A percentile compares a stretch with the other conserved stretches of the same genome.
Conservation (phyloP, 2,329 filamentous ascomycete genomes). For the Penicillium sp. region DNA sequence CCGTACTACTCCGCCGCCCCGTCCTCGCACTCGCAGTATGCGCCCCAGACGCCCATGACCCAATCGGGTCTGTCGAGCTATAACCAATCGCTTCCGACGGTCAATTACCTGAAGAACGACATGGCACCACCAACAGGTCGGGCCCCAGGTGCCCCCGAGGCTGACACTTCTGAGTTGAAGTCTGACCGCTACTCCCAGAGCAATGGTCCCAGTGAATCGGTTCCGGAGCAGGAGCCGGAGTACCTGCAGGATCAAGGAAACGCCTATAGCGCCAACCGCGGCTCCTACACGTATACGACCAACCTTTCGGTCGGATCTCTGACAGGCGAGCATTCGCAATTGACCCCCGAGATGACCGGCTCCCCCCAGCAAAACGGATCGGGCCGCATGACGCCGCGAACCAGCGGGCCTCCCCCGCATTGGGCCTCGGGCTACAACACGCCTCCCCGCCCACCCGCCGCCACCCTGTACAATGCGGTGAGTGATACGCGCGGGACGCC, state of each 20-base stretch:
- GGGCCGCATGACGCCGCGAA: slow-evolving; percentile 79
- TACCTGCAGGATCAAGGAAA: slow-evolving; percentile 77
- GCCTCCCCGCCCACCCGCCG: slow-evolving; percentile 63
- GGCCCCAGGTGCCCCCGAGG: slow-evolving; percentile 51
- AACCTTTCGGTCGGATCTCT: slow-evolving; percentile 61
- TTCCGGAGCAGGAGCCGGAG: slow-evolving; percentile 66
- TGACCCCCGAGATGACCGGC: slow-evolving; percentile 75
- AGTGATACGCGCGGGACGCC: slow-evolving; percentile 65
- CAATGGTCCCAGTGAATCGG: slow-evolving; percentile 58
- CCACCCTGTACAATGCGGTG: slow-evolving; percentile 83
- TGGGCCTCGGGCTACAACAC: slow-evolving; percentile 73
- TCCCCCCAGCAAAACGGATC: slow-evolving; percentile 78
- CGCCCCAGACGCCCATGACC: slow-evolving; percentile 54
- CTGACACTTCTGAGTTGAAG: slow-evolving; percentile 62
- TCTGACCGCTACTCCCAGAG: slow-evolving; percentile 59
- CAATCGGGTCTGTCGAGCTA: slow-evolving; percentile 66
- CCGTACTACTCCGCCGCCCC: slow-evolving; percentile 70
- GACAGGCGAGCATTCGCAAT: slow-evolving; percentile 65
- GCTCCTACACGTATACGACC: slow-evolving; percentile 68
- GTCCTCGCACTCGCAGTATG: slow-evolving; percentile 62
- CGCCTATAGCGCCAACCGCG: slow-evolving; percentile 64
- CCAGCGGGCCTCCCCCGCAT: slow-evolving; percentile 64
- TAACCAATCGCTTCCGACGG: slow-evolving; percentile 46
- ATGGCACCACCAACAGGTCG: slow-evolving; percentile 75
- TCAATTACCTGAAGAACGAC: slow-evolving; percentile 71